Evolutionary conservation across 139 green algal genomes (phyloP), one percentile per base, ranked within the genome.

Genomic region (Astrephomene gubernaculifera): DNA sequence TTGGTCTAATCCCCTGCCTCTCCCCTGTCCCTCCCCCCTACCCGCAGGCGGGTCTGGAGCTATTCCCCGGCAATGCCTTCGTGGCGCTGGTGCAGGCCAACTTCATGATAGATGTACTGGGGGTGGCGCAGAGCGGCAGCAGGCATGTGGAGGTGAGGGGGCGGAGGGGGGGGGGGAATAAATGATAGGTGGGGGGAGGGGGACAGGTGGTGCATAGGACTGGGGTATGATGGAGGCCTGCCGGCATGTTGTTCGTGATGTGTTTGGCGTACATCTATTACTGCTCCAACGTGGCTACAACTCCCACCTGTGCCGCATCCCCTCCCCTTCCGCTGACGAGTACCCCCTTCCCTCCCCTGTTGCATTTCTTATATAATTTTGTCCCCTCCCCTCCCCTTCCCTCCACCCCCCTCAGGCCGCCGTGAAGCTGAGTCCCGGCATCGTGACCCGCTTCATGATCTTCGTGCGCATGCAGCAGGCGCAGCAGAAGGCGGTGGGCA

Each of bases 101-200:
- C 60, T 71, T 65, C 57, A 63, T 72, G 61, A 69, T 73, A 17
- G 76, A 83, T 35, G 76, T 83, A 29, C 41, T 83, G n/a, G 76
- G 76, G 0, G 57, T 83, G 36, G 54, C 24, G 7, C 76, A 83
- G 61, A 73, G 49, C 24, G 76, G 76, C n/a, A 41, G n/a, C n/a
- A n/a, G 54, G n/a, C 76, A 73, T n/a, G 7, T 83, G 12, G 76
- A 73, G 76, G 76, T 83, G n/a, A 60, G 75, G 22, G 31, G 35
- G 49, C 35, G 35, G 35, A 22, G 36, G 14, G 35, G 65, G 10
- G 36, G 12, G 22, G 49, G 12, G 49, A 57, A 57, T 17, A 57
- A 57, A 12, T 57, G 49, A 17, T 25, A 57, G 49, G 49, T 12
- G 17, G 49, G 49, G 49, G 49, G 49, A 12, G 49, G 49, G 49